These are phyloP conservation scores for Penicillium polonicum DNA, from an alignment of 2,329 filamentous ascomycete genomes.

Conservation along the genomic window DNA sequence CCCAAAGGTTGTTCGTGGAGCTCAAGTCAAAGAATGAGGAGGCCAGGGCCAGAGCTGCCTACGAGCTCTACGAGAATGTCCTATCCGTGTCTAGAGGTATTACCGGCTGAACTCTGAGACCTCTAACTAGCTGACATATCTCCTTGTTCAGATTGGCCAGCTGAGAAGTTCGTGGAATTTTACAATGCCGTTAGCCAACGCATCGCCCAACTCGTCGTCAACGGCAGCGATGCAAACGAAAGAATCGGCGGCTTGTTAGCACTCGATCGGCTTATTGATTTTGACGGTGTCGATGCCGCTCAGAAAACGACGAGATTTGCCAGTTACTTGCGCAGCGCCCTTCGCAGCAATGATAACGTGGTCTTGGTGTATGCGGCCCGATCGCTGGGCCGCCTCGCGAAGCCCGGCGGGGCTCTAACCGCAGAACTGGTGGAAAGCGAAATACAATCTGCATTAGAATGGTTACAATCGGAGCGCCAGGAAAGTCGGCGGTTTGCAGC, in stretches of 20 bases:
- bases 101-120: neutral
- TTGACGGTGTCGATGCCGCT: constrained; percentile 89
- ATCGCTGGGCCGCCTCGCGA: constrained; percentile 84
- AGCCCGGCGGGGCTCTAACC: constrained; percentile 88
- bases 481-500: constrained; percentile 93
- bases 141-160: constrained; percentile 63
- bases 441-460: constrained; percentile 93
- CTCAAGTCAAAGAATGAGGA: constrained; percentile 58
- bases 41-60: constrained; percentile 48
- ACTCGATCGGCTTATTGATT: constrained; percentile 89
- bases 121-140: constrained; percentile 13
- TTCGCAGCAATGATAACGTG: constrained; percentile 85
- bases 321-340: constrained; percentile 80
- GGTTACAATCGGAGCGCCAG: constrained; percentile 90
- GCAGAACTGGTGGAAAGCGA: constrained; percentile 96
- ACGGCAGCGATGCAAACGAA: constrained; percentile 82
- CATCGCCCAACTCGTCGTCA: constrained; percentile 73
- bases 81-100: constrained; percentile 48
- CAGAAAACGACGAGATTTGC: constrained; percentile 94
- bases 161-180: constrained; percentile 73
- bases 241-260: constrained; percentile 89
- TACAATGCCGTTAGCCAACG: constrained; percentile 66
- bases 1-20: constrained; percentile 58
- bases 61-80: constrained; percentile 49
- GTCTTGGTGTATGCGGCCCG: constrained; percentile 89